These are phyloP conservation scores for Cryoendolithus antarcticus DNA, from an alignment of 2,329 filamentous ascomycete species.

Conservation along the genomic window DNA sequence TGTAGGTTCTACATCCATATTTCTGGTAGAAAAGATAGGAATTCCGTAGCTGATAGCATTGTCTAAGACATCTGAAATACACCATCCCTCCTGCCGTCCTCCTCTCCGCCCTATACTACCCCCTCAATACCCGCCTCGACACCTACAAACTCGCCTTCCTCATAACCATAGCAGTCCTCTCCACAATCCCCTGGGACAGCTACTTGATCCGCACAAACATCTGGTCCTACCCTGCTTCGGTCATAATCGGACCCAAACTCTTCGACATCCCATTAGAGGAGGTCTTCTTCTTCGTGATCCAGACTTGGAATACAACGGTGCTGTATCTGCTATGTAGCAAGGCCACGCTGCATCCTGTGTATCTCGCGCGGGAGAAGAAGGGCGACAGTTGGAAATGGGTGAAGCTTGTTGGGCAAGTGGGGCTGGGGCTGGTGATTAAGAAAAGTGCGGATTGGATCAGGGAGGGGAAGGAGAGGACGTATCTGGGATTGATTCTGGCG, in stretches of 20 bases:
- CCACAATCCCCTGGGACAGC: slow-evolving; percentile 66
- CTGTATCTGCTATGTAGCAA: slow-evolving; percentile 58
- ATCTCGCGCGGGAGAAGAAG: slow-evolving; percentile 33
- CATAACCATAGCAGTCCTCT: slow-evolving; percentile 49
- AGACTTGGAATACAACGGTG: slow-evolving; percentile 60
- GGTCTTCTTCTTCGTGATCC: slow-evolving; percentile 65
- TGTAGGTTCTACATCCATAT: slow-evolving; percentile 34
- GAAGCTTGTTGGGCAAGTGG: slow-evolving; percentile 38
- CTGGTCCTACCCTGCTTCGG: slow-evolving; percentile 59
- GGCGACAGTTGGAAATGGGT: slow-evolving; percentile 27
- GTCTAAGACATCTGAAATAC: slow-evolving; percentile 49
- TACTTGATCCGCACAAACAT: slow-evolving; percentile 56
- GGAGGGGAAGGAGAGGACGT: slow-evolving; percentile 42
- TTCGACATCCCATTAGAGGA: slow-evolving; percentile 59
- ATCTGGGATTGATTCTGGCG: slow-evolving; percentile 55
- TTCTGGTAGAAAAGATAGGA: not conserved
- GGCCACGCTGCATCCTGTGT: slow-evolving; percentile 43
- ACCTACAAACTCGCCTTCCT: slow-evolving; percentile 50
- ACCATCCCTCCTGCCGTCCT: slow-evolving; percentile 51
- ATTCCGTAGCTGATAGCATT: not conserved
- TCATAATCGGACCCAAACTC: slow-evolving; percentile 50
- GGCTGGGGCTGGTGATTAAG: slow-evolving; percentile 33
- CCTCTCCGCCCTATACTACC: slow-evolving; percentile 47
- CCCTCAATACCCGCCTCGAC: slow-evolving; percentile 50
- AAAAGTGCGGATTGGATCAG: slow-evolving; percentile 35